Conservation (phyloP, 2,329 filamentous ascomycete species). For the Nemania serpens region DNA sequence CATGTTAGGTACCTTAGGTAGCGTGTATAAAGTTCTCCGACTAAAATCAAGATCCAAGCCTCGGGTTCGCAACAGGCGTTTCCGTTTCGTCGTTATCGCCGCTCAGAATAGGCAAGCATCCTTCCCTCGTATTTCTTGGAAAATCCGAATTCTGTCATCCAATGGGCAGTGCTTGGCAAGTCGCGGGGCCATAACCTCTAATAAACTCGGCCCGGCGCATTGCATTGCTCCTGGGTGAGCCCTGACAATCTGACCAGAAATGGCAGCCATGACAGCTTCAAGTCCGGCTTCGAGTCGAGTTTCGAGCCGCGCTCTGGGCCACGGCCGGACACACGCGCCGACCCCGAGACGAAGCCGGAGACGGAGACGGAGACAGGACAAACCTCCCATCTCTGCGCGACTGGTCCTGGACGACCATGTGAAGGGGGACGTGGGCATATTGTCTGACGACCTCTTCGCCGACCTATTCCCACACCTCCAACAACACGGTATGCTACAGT, state of each 20-base stretch:
- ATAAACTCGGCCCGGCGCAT: slow-evolving; percentile 31
- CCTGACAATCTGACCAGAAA: slow-evolving; percentile 12
- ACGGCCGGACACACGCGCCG: slow-evolving; percentile 49
- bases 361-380: slow-evolving; percentile 66
- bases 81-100: background rate
- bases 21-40: no score
- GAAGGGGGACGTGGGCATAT: slow-evolving; percentile 80
- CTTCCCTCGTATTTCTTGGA: background rate
- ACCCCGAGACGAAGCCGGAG: slow-evolving; percentile 50
- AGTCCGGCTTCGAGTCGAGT: slow-evolving; percentile 15
- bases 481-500: slow-evolving; percentile 19
- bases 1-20: no score
- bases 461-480: slow-evolving; percentile 74
- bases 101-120: background rate
- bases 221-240: slow-evolving; percentile 14
- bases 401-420: slow-evolving; percentile 84
- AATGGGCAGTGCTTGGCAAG: slow-evolving; percentile 29
- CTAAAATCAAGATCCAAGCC: no score
- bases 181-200: slow-evolving; percentile 30
- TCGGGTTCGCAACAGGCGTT: background rate
- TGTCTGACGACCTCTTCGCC: slow-evolving; percentile 84
- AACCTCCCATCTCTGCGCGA: slow-evolving; percentile 76
- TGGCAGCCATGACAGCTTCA: slow-evolving; percentile 30
- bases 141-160: slow-evolving; percentile 3
- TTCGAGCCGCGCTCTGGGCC: slow-evolving; percentile 14